Evolutionary conservation across 2,329 filamentous ascomycete genomes (phyloP).

Genomic region (Fusarium sp.): DNA sequence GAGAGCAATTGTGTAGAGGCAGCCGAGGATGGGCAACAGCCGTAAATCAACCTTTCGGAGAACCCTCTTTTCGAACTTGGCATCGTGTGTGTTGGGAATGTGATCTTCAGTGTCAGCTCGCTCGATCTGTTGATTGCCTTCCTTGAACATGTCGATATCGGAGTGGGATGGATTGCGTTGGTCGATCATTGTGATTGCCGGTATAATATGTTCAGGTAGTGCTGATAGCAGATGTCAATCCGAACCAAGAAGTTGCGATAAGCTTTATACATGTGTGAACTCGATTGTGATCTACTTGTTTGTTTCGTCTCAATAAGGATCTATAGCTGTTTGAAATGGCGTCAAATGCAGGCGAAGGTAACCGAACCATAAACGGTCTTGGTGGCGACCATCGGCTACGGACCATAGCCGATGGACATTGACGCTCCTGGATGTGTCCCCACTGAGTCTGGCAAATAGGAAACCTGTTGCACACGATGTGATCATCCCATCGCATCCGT

Average conservation of each 20-base stretch:
- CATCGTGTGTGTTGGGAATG: neutral
- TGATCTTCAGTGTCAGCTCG: neutral
- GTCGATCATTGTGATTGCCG: neutral
- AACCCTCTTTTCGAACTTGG: slow-evolving; percentile 30
- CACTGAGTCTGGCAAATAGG: neutral
- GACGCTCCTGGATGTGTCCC: neutral
- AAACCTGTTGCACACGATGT: no score
- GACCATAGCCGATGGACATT: slow-evolving; percentile 3
- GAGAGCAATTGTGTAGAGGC: slow-evolving; percentile 37
- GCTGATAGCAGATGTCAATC: neutral
- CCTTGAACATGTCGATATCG: slow-evolving; percentile 10
- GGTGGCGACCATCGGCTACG: slow-evolving; percentile 10
- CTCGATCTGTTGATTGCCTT: slow-evolving; percentile 15
- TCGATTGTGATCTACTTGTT: neutral
- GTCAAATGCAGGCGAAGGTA: no score
- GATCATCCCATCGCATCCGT: neutral
- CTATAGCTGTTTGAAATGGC: no score
- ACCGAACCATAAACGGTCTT: neutral
- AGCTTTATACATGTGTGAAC: neutral
- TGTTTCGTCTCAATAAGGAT: neutral
- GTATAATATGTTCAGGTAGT: neutral
- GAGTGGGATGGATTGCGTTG: neutral
- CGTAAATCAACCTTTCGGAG: slow-evolving; percentile 31
- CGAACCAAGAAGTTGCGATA: neutral
- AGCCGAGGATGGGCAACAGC: slow-evolving; percentile 30